These are phyloP conservation scores for Cichorium intybus DNA, from an alignment of 140 eudicot species.

Conservation along the genomic window DNA sequence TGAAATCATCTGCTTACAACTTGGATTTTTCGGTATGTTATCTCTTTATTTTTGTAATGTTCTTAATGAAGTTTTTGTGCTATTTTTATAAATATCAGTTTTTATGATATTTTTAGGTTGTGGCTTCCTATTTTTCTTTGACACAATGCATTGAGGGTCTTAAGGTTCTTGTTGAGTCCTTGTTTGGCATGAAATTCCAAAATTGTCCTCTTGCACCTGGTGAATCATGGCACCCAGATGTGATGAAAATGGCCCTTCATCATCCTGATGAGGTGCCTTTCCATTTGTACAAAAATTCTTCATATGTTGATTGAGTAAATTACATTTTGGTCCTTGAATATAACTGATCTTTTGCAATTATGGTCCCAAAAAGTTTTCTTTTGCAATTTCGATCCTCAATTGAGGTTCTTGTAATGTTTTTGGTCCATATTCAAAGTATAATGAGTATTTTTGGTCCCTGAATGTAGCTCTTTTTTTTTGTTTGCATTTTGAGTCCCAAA, in stretches of 20 bases:
- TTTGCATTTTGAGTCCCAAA: background rate
- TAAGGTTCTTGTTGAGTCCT: slow-evolving; percentile 68
- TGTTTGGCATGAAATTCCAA: slow-evolving; percentile 66
- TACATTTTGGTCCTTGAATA: background rate
- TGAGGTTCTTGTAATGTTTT: background rate
- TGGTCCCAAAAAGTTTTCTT: too few relatives aligned
- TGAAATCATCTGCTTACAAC: slow-evolving; percentile 67
- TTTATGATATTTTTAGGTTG: slow-evolving; percentile 43
- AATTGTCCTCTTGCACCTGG: slow-evolving; percentile 70
- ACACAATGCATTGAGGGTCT: slow-evolving; percentile 86
- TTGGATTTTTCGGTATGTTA: slow-evolving; percentile 62
- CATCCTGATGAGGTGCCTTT: slow-evolving; percentile 80
- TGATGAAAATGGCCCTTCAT: slow-evolving; percentile 76
- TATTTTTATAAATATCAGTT: background rate
- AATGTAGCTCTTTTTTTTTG: too few relatives aligned
- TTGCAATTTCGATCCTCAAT: background rate
- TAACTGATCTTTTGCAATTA: background rate
- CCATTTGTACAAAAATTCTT: background rate
- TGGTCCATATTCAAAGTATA: background rate
- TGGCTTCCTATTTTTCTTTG: slow-evolving; percentile 76
- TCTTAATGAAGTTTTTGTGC: slow-evolving; percentile 4
- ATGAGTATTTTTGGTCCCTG: too few relatives aligned
- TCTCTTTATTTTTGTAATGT: background rate
- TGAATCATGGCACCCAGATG: slow-evolving; percentile 98
- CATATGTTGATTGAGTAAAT: too few relatives aligned